Evolutionary conservation across 371 early-diverging fungal species (phyloP).

Genomic region (Mycotypha africana): DNA sequence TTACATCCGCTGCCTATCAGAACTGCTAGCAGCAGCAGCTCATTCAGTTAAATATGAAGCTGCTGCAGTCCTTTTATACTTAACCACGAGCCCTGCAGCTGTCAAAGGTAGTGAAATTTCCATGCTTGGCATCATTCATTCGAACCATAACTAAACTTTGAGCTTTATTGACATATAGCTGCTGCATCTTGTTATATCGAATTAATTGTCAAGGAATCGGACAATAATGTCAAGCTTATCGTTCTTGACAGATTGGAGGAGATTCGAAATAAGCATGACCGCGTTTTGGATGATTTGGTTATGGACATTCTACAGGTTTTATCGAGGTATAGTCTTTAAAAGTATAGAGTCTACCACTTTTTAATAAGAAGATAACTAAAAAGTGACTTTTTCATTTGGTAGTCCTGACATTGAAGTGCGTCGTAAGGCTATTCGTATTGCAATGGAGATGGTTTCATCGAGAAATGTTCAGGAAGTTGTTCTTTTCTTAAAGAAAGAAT

Average conservation of each 20-base stretch:
- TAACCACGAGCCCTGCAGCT: constrained; percentile 86
- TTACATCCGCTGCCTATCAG: constrained; percentile 86
- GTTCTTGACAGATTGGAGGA: constrained; percentile 89
- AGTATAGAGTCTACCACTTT: not conserved
- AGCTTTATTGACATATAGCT: too few species aligned
- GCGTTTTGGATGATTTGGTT: constrained; percentile 83
- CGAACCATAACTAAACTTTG: too few species aligned
- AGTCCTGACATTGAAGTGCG: constrained; percentile 96
- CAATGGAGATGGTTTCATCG: constrained; percentile 83
- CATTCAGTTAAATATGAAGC: constrained; percentile 97
- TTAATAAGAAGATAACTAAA: not conserved
- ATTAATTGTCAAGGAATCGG: constrained; percentile 86
- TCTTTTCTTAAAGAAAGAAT: constrained; percentile 87
- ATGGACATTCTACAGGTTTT: constrained; percentile 92
- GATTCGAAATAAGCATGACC: constrained; percentile 78
- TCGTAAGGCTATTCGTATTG: constrained; percentile 80
- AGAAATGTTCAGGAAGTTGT: constrained; percentile 94
- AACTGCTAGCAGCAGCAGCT: constrained; percentile 73
- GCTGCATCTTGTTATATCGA: constrained; percentile 89
- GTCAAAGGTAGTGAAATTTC: constrained; percentile 64
- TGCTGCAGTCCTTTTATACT: constrained; percentile 81
- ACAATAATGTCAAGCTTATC: constrained; percentile 97
- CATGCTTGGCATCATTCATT: too few species aligned
- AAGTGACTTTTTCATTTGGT: not conserved
- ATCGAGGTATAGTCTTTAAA: constrained; percentile 40